phyloP scores from a whole-genome alignment of 1,284 basidiomycete genomes.

The Puccinia hordei region DNA sequence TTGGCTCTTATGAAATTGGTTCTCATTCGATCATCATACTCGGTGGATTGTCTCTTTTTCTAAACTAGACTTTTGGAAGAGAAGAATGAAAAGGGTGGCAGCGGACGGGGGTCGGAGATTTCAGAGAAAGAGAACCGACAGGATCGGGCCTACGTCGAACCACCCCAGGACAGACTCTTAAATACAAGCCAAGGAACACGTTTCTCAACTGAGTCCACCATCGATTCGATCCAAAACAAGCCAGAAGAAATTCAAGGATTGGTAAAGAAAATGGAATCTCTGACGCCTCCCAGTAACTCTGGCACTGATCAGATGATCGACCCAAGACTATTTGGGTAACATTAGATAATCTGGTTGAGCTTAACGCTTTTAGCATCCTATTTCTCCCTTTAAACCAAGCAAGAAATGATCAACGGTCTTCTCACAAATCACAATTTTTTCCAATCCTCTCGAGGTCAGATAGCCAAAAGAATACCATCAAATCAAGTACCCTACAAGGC shows the following conservation, averaged over 20 bases:
- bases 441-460: neutral
- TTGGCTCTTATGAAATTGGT: neutral
- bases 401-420: neutral
- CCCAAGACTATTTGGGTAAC: constrained; percentile 8
- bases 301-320: neutral
- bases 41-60: neutral
- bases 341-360: neutral
- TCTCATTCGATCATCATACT: neutral
- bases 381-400: neutral
- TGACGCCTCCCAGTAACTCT: neutral
- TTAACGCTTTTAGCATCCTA: neutral
- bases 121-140: neutral
- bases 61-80: neutral
- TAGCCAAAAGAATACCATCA: neutral
- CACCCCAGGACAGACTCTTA: neutral
- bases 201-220: neutral
- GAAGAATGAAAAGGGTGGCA: neutral
- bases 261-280: neutral
- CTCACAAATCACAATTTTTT: neutral
- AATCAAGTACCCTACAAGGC: neutral
- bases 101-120: neutral
- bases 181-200: neutral
- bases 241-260: neutral
- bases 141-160: neutral
- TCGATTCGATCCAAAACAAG: neutral